A percentile compares a stretch with the other conserved stretches of the same genome.
phyloP scores from a whole-genome alignment of 495 filamentous ascomycete genomes.

The Aspergillus asperescens region DNA sequence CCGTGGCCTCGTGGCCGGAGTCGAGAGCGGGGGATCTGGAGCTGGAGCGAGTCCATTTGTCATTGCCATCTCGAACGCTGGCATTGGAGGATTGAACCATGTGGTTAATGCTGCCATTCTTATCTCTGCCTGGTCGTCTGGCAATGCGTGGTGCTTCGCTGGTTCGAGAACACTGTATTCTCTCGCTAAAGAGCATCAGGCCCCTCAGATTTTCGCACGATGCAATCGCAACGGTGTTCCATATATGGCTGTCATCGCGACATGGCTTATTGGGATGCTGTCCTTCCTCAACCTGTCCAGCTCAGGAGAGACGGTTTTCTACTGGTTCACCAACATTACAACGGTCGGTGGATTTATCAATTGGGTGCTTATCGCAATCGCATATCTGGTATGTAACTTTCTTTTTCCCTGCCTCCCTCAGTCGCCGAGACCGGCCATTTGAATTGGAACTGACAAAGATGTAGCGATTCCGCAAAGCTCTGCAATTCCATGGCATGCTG shows the following conservation, averaged over 20 bases:
- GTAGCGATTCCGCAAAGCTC: conserved; percentile 44
- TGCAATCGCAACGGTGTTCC: conserved; percentile 46
- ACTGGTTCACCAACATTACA: conserved; percentile 54
- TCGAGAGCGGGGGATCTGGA: conserved; percentile 38
- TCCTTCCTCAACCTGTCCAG: conserved; percentile 44
- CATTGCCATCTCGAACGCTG: conserved; percentile 53
- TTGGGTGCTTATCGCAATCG: conserved; percentile 41
- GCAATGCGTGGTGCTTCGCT: conserved; percentile 72
- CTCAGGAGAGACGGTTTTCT: conserved; percentile 48
- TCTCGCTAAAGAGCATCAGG: conserved; percentile 62
- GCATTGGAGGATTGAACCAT: conserved; percentile 58
- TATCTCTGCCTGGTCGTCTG: conserved; percentile 61
- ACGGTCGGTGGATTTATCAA: conserved; percentile 57
- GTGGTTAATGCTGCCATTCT: conserved; percentile 74
- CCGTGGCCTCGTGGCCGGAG: conserved; percentile 44
- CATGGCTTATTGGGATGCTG: conserved; percentile 43
- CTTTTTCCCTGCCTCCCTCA: background rate
- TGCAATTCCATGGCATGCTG: conserved; percentile 35
- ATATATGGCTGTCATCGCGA: conserved; percentile 42
- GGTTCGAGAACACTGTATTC: conserved; percentile 70
- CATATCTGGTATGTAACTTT: conserved; percentile 24
- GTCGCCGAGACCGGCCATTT: background rate
- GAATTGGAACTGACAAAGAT: background rate
- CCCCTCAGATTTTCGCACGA: conserved; percentile 48
- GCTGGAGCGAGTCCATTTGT: conserved; percentile 52